phyloP scores from a whole-genome alignment of 768 basidiomycete species.

The Xerocomellus chrysenteron region DNA sequence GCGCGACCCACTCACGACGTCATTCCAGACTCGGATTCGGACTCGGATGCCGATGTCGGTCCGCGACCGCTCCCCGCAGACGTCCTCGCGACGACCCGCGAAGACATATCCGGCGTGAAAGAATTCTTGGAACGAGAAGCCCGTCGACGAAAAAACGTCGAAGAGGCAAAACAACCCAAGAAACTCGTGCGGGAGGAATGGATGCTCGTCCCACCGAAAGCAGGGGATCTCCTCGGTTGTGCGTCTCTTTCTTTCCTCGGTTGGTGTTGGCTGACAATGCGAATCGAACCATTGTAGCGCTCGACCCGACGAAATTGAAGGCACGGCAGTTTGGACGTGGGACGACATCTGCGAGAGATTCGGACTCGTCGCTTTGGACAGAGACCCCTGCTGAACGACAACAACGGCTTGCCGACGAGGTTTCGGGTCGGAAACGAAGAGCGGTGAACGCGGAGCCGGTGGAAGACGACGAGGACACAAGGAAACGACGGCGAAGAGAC shows the following conservation, averaged over 20 bases:
- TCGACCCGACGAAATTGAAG: conserved; percentile 85
- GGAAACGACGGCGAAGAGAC: conserved; percentile 62
- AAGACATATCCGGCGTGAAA: conserved; percentile 64
- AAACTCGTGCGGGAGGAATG: conserved; percentile 86
- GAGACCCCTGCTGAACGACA: conserved; percentile 94
- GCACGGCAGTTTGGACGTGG: conserved; percentile 76
- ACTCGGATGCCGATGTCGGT: conserved; percentile 79
- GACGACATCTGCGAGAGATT: conserved; percentile 37
- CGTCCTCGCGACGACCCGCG: conserved; percentile 32
- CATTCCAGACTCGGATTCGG: conserved; percentile 44
- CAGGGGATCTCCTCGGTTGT: conserved; percentile 79
- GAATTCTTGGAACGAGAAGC: conserved; percentile 89
- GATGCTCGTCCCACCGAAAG: conserved; percentile 95
- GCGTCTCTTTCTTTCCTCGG: conserved; percentile 32
- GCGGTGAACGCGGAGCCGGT: conserved; percentile 53
- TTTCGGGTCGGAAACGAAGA: conserved; percentile 84
- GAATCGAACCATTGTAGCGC: conserved; percentile 41
- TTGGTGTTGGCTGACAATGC: not conserved
- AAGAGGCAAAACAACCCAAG: conserved; percentile 82
- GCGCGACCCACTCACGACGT: conserved; percentile 31
- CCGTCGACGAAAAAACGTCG: conserved; percentile 64
- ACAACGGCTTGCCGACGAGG: conserved; percentile 90
- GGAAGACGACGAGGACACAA: conserved; percentile 35
- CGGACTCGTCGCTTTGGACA: conserved; percentile 84
- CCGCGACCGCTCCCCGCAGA: conserved; percentile 69